Evolutionary conservation across 768 basidiomycete genomes (phyloP).

Genomic region (Boletus tomentosulus): DNA sequence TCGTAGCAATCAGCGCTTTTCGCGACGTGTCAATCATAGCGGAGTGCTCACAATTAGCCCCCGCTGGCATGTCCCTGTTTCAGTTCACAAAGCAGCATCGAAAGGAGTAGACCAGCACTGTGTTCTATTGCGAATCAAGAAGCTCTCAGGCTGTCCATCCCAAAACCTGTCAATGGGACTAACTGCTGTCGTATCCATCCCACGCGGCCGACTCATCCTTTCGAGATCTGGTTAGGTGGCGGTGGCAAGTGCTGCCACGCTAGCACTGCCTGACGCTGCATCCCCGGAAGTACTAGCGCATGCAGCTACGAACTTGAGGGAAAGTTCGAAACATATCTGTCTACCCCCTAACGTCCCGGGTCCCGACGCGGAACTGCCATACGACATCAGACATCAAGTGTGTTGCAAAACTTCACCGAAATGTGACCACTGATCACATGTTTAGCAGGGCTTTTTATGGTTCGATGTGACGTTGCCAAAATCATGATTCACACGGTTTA

Average conservation of each 20-base stretch:
- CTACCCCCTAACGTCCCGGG: background rate
- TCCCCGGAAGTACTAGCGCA: conserved; percentile 2
- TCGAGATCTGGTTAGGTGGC: background rate
- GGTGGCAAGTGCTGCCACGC: background rate
- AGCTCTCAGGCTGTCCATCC: background rate
- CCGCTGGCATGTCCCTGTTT: conserved; percentile 14
- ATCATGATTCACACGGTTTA: background rate
- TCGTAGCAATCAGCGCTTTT: background rate
- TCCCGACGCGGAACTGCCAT: background rate
- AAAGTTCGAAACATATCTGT: background rate
- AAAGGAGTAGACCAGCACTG: background rate
- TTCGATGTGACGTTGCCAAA: background rate
- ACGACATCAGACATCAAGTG: conserved; percentile 4
- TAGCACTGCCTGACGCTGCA: conserved; percentile 10
- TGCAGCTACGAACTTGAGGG: background rate
- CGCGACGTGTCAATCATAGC: background rate
- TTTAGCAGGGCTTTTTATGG: background rate
- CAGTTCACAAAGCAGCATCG: background rate
- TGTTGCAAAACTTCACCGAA: conserved; percentile 1
- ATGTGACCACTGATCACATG: background rate
- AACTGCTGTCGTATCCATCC: background rate
- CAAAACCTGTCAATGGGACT: background rate
- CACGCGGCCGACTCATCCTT: background rate
- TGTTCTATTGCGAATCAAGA: background rate
- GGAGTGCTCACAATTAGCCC: background rate